Conservation (phyloP, 768 basidiomycete genomes). For the Amanita polypyramis region DNA sequence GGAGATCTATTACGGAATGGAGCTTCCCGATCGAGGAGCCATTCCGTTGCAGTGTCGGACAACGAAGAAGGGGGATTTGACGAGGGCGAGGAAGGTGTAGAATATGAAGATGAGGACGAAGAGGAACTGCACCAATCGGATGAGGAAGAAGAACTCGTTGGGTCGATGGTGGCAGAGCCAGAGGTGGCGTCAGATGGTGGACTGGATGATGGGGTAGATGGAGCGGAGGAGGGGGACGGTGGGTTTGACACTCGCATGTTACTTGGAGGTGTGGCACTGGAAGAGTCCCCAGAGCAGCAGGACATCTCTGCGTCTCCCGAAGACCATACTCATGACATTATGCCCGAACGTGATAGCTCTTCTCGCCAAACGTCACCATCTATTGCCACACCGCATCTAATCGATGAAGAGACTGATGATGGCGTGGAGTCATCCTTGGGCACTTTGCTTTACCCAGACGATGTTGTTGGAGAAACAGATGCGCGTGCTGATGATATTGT, state of each 20-base stretch:
- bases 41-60: slow-evolving; percentile 16
- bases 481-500: neutral
- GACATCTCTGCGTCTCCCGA: neutral
- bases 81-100: slow-evolving; percentile 20
- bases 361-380: slow-evolving; percentile 8
- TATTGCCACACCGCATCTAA: slow-evolving; percentile 3
- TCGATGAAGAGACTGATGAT: neutral
- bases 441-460: neutral
- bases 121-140: slow-evolving; percentile 4
- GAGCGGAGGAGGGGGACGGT: slow-evolving; percentile 11
- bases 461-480: neutral
- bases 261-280: neutral
- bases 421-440: neutral
- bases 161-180: slow-evolving; percentile 1
- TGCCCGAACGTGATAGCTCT: slow-evolving; percentile 4
- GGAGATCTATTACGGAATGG: slow-evolving; percentile 44
- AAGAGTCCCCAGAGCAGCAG: slow-evolving; percentile 1
- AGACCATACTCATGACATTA: neutral
- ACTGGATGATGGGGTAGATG: slow-evolving; percentile 8
- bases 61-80: slow-evolving; percentile 26
- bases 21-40: slow-evolving; percentile 39
- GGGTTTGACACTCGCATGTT: slow-evolving; percentile 11
- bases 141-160: slow-evolving; percentile 9
- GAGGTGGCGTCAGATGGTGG: slow-evolving; percentile 1
- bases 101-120: slow-evolving; percentile 22